Percentiles rank a stretch among this genome's conserved stretches.
phyloP scores from a whole-genome alignment of 139 green algal species.

The Prasinococcaceae sp. region DNA sequence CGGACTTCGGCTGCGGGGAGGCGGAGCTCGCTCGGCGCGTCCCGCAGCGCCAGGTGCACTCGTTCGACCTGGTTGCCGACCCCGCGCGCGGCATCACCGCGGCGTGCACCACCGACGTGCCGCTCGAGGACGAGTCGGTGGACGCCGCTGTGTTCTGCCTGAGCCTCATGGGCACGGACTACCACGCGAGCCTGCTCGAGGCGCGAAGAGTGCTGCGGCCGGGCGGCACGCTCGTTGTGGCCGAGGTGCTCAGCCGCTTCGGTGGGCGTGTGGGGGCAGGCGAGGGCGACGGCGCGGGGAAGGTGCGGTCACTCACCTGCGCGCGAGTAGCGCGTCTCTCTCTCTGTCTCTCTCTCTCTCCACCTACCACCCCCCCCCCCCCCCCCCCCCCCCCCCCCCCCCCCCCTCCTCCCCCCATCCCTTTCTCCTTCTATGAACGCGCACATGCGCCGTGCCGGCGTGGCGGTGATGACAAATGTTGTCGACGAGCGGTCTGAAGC shows the following conservation, averaged over 20 bases:
- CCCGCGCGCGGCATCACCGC: no score
- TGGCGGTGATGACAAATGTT: no score
- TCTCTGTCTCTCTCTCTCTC: no score
- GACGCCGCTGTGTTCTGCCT: slow-evolving; percentile 88
- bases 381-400: no score
- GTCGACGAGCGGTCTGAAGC: no score
- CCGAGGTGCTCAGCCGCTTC: slow-evolving; percentile 58
- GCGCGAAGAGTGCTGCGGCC: slow-evolving; percentile 58
- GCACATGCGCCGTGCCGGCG: no score
- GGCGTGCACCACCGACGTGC: not conserved
- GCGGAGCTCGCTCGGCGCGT: slow-evolving; percentile 16
- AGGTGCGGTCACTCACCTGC: no score
- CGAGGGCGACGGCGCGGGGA: no score
- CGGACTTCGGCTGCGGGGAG: slow-evolving; percentile 92
- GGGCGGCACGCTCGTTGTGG: slow-evolving; percentile 72
- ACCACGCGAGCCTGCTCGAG: slow-evolving; percentile 62
- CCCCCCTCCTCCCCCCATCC: no score
- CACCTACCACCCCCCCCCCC: no score
- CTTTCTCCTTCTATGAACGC: no score
- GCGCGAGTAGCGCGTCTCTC: no score
- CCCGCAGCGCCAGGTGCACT: slow-evolving; percentile 37
- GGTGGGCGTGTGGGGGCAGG: slow-evolving; percentile 3
- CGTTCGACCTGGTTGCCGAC: slow-evolving; percentile 70
- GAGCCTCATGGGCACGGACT: slow-evolving; percentile 91
- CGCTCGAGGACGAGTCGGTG: slow-evolving; percentile 27